Base-by-base conservation (phyloP, 2,329 filamentous ascomycete species). In the Fusarium algeriense region DNA sequence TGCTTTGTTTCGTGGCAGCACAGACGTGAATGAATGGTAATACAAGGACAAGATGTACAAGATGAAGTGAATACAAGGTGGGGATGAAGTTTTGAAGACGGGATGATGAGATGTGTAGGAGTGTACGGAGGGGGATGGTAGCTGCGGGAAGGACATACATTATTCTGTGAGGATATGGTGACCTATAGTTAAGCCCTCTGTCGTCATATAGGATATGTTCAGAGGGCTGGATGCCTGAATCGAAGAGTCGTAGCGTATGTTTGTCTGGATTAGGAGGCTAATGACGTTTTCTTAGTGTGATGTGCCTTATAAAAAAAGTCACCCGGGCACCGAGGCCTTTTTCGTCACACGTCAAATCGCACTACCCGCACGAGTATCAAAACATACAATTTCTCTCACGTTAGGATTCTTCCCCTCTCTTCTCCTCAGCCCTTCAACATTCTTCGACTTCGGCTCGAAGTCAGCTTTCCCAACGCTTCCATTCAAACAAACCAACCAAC, bases 241-340 rank as follows among this genome's bases (percentile, higher is more conserved):
- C 13, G 6, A 3, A 26, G 28, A 12, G n/a, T 30, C 26, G 17
- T 26, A 34, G 52, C 30, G 52, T 26, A 35, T 34, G 17, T n/a
- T 32, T 8, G 9, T 26, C 20, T 34, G n/a, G 20, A n/a, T 35
- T 34, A 35, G 38, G 26, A 46, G 52, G 20, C 38, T 13, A 32
- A 26, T 55, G 38, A 48, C 52, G 20, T 34, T 28, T 26, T 13
- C 28, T 55, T 46, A 55, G 52, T 34, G 52, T 55, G 28, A 17
- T 52, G 32, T 38, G 48, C 48, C 48, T 52, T 52, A 20, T 45
- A 55, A 55, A 44, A 44, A 20, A n/a, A 28, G 52, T 23, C 40
- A 32, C 30, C 40, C 23, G 28, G 38, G 28, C 28, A 46, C 52
- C 52, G 17, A 14, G 15, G 38, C 48, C 52, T 34, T 55, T 55